Evolutionary conservation across 2,329 filamentous ascomycete species (phyloP).

Genomic region (Botryosphaeria dothidea): DNA sequence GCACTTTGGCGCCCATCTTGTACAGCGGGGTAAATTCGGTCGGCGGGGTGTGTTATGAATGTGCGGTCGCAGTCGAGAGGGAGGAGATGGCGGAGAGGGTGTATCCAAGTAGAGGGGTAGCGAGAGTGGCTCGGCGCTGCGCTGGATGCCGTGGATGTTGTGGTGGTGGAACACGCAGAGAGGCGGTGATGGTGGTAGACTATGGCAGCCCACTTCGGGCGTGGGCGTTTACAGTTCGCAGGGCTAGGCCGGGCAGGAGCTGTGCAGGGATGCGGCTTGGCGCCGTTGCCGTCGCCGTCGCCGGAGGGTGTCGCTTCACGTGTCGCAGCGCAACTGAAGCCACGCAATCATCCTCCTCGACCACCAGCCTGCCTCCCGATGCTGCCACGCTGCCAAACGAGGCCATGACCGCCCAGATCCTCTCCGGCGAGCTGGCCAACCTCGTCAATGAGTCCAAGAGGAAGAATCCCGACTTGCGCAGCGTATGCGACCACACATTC

Average conservation of each 20-base stretch:
- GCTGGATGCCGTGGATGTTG: not conserved
- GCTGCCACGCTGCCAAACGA: not conserved
- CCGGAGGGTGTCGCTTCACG: slow-evolving; percentile 7
- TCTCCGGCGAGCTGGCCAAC: slow-evolving; percentile 84
- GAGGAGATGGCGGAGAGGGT: not conserved
- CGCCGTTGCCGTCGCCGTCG: not conserved
- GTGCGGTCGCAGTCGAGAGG: not conserved
- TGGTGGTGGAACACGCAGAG: not conserved
- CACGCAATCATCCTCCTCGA: slow-evolving; percentile 15
- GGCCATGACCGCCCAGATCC: slow-evolving; percentile 86
- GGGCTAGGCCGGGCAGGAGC: not conserved
- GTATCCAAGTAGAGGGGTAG: not conserved
- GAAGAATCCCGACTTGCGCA: slow-evolving; percentile 86
- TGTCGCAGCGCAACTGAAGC: slow-evolving; percentile 18
- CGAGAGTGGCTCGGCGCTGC: not conserved
- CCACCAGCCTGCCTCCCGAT: not conserved
- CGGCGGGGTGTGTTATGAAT: not conserved
- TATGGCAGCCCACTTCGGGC: not conserved
- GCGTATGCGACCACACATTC: slow-evolving; percentile 44
- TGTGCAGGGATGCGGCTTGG: slow-evolving; percentile 1
- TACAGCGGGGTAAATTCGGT: slow-evolving; percentile 2
- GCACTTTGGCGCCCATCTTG: slow-evolving; percentile 71
- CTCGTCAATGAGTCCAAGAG: slow-evolving; percentile 94
- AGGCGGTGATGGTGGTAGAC: not conserved
- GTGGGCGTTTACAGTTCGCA: not conserved